A percentile compares a stretch with the other conserved stretches of the same genome.
phyloP scores from a whole-genome alignment of 2,329 filamentous ascomycete genomes.

The Bipolaris sorokiniana region DNA sequence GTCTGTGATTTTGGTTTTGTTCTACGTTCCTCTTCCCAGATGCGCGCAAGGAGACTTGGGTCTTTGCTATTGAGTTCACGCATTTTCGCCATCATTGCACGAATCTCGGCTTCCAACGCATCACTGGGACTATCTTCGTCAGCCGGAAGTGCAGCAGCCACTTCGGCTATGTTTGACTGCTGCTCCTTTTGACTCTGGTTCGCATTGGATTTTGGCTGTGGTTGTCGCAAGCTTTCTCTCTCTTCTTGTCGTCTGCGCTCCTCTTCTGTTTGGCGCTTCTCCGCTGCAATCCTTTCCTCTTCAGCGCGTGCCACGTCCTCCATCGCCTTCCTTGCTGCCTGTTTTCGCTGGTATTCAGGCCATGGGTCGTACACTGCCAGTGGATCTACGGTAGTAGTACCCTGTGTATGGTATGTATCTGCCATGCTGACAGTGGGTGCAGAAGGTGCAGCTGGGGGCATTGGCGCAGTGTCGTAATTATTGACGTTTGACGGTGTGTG shows the following conservation, averaged over 20 bases:
- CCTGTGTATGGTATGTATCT: slow-evolving; percentile 30
- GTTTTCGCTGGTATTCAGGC: slow-evolving; percentile 55
- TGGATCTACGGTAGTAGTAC: slow-evolving; percentile 58
- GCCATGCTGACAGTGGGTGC: slow-evolving; percentile 23
- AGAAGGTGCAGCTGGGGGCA: slow-evolving; percentile 19
- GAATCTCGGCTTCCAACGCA: slow-evolving; percentile 59
- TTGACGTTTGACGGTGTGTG: slow-evolving; percentile 28
- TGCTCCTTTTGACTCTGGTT: slow-evolving; percentile 34
- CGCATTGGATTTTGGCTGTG: slow-evolving; percentile 26
- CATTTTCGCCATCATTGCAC: slow-evolving; percentile 64
- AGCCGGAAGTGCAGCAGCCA: slow-evolving; percentile 5
- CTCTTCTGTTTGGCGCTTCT: slow-evolving; percentile 33
- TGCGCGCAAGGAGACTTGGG: slow-evolving; percentile 59
- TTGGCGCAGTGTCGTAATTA: slow-evolving; percentile 25
- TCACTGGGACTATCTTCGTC: slow-evolving; percentile 22
- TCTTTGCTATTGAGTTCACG: slow-evolving; percentile 62
- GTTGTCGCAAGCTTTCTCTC: slow-evolving; percentile 27
- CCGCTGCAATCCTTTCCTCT: slow-evolving; percentile 38
- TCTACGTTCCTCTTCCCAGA: slow-evolving; percentile 62
- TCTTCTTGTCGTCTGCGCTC: slow-evolving; percentile 32
- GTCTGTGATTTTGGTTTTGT: slow-evolving; percentile 43
- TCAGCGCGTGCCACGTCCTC: slow-evolving; percentile 47
- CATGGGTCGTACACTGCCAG: slow-evolving; percentile 62
- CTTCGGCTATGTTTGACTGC: slow-evolving; percentile 22
- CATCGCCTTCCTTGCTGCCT: slow-evolving; percentile 42